Conservation (phyloP, 345 rosid species). For the Eucalyptus grandis region DNA sequence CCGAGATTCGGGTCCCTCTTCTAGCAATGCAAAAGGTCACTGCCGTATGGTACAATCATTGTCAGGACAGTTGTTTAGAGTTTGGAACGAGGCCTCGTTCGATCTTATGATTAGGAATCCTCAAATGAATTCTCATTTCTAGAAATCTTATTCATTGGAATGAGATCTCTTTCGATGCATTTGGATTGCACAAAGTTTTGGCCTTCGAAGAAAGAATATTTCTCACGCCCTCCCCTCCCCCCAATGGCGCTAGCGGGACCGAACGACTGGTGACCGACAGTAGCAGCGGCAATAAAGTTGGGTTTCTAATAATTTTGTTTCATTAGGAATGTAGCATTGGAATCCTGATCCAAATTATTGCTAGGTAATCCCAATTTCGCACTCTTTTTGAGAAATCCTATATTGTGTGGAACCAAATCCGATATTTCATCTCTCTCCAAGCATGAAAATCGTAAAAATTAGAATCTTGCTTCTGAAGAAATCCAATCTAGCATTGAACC, state of each 20-base stretch:
- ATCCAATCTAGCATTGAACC: neutral
- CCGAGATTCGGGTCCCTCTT: neutral
- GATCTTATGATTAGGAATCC: neutral
- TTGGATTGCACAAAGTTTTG: neutral
- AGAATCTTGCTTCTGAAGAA: neutral
- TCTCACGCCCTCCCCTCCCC: neutral
- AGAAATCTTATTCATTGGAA: neutral
- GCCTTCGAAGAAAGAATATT: neutral
- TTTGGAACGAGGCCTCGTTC: neutral
- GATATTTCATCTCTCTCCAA: neutral
- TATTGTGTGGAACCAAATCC: neutral
- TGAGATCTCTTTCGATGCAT: neutral
- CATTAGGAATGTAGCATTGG: neutral
- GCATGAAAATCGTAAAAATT: neutral
- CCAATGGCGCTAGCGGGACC: neutral
- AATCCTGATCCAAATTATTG: neutral
- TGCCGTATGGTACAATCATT: neutral
- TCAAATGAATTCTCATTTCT: neutral
- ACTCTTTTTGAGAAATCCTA: neutral
- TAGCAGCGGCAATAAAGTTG: neutral
- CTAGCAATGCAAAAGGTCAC: neutral
- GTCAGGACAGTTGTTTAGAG: neutral
- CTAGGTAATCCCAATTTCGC: neutral
- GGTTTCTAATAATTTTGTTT: neutral
- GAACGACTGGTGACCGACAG: accelerated